A percentile compares a stretch with the other conserved stretches of the same genome.
Evolutionary conservation across 2,329 filamentous ascomycete species (phyloP).

Genomic region (Paraconiothyrium sp.): DNA sequence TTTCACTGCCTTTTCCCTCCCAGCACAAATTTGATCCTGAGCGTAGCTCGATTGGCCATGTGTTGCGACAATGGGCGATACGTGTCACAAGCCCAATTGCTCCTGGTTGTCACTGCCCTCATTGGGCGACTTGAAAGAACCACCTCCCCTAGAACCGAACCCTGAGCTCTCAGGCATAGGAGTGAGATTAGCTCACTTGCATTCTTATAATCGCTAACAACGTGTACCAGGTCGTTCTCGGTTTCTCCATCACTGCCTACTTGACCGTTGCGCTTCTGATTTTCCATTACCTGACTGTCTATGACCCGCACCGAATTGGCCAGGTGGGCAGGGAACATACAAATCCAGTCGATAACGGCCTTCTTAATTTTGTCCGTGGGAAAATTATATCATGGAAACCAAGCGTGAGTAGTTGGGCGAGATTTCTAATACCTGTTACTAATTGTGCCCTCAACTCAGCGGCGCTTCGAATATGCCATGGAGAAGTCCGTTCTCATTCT

Average conservation of each 20-base stretch:
- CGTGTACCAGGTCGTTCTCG: slow-evolving; percentile 32
- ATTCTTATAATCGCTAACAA: not conserved
- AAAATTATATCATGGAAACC: slow-evolving; percentile 31
- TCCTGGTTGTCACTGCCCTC: slow-evolving; percentile 29
- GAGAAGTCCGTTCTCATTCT: slow-evolving; percentile 42
- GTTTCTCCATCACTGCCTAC: slow-evolving; percentile 39
- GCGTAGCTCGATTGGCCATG: not conserved
- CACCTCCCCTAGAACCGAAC: slow-evolving; percentile 27
- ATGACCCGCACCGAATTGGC: slow-evolving; percentile 22
- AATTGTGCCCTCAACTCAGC: not conserved
- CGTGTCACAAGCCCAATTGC: slow-evolving; percentile 30
- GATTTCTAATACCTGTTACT: not conserved
- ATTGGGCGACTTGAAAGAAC: slow-evolving; percentile 20
- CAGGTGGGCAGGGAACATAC: slow-evolving; percentile 13
- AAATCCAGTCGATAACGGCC: slow-evolving; percentile 28
- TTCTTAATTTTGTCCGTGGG: slow-evolving; percentile 26
- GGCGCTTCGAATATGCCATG: slow-evolving; percentile 36
- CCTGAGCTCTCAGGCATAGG: slow-evolving; percentile 37
- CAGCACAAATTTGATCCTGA: too few species aligned
- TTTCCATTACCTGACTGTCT: slow-evolving; percentile 25
- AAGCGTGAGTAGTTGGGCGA: slow-evolving; percentile 6
- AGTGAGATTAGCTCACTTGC: slow-evolving; percentile 16
- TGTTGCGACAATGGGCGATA: slow-evolving; percentile 10
- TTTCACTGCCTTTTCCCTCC: too few species aligned
- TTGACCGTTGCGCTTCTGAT: slow-evolving; percentile 33